Base-by-base conservation (phyloP, 345 rosid species). In the Syzygium oleosum region DNA sequence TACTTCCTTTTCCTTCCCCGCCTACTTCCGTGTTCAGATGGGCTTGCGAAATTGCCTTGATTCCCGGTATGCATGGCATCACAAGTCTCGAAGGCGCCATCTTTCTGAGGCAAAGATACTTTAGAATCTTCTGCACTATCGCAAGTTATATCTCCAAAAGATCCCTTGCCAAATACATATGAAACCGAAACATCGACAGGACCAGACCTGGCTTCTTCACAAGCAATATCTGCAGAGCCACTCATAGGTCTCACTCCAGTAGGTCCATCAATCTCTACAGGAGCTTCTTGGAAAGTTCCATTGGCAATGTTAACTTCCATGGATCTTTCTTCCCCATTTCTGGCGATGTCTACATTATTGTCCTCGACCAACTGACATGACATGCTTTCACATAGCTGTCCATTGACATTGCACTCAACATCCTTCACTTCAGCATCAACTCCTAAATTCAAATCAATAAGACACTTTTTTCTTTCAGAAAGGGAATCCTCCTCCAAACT, bases 401-500 rank as follows among this genome's bases (percentile, higher is more conserved):
- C 91, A 15, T 41, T 87, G 86, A 12, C 59, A 38, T 58, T 89
- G 87, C 54, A 56, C 90, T 86, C 90, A 19, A 15, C 92, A 84
- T 93, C 95, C 88, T 91, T 91, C 58, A 34, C 87, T 56, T 93
- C 98, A 55, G 88, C 91, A 83, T 92, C 93, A 73, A 90, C 90
- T 53, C 91, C 96, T 89, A 95, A 88, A 92, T 98, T 98, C 93
- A 96, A 94, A 96, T 96, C 99, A 90, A 98, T 95, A 52, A 91
- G 87, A 25, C 93, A 89, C 84, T 91, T 94, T 89, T 85, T 95
- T 91, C 93, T 92, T 89, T 51, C 91, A 23, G 87, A 53, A 85
- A 87, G 52, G 83, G 84, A 88, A 88, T 55, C 84, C 86, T 84
- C 51, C 73, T 88, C 86, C 43, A 78, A 43, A 43, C 77, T 58